Conservation (phyloP, 2,329 filamentous ascomycete genomes). For the Iodosphaeria phyllophila region DNA sequence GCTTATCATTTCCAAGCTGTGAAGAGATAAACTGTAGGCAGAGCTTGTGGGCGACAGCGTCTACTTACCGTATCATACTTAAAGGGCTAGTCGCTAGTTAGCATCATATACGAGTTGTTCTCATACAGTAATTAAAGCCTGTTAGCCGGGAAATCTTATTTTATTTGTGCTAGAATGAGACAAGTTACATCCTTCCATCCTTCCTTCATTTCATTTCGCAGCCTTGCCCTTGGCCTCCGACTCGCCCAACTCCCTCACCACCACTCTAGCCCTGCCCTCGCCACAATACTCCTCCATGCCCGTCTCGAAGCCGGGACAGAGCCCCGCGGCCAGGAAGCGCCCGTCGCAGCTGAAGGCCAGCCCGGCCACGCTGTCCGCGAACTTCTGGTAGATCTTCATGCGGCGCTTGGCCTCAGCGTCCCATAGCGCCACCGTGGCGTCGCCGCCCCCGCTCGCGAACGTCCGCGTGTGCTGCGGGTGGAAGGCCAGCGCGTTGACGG, state of each 20-base stretch:
- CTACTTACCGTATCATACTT: neutral
- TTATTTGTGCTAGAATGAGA: neutral
- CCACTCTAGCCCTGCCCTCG: constrained; percentile 56
- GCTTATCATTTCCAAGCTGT: neutral
- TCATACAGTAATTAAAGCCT: neutral
- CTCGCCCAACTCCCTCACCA: constrained; percentile 69
- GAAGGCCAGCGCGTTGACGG: constrained; percentile 78
- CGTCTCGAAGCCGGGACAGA: constrained; percentile 77
- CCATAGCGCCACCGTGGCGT: constrained; percentile 85
- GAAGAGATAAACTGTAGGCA: neutral
- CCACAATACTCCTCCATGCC: constrained; percentile 62
- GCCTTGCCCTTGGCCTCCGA: constrained; percentile 78
- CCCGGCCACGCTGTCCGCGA: constrained; percentile 59
- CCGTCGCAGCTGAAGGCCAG: constrained; percentile 64
- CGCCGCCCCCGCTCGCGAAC: constrained; percentile 77
- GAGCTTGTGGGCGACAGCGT: neutral
- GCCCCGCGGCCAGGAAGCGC: constrained; percentile 57
- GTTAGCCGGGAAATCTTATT: neutral
- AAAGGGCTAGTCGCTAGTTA: neutral
- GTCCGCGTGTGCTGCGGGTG: constrained; percentile 59
- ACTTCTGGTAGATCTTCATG: constrained; percentile 77
- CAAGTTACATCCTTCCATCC: neutral
- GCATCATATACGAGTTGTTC: neutral
- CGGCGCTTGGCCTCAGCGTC: constrained; percentile 79
- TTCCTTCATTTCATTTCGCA: constrained; percentile 30